These are phyloP conservation scores for Silene conica DNA, from an alignment of 148 eudicot genomes.

Conservation along the genomic window DNA sequence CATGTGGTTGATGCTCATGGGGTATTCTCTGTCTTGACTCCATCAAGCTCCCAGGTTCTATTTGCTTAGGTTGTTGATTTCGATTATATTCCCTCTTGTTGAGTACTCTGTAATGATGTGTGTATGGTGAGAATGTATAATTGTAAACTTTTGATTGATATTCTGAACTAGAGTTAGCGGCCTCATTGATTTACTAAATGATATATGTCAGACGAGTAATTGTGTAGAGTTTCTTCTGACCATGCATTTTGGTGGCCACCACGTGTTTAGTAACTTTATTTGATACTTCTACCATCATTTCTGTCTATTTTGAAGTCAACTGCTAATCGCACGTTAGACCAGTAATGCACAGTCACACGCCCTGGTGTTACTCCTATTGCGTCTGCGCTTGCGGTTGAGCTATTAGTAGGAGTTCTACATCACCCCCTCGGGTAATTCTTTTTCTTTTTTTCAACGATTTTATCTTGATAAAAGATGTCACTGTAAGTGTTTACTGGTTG, in stretches of 20 bases:
- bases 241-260: background rate
- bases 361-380: conserved; percentile 99
- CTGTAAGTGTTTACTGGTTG: no score
- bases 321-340: conserved; percentile 86
- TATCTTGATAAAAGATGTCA: no score
- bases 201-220: conserved; percentile 9
- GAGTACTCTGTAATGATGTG: conserved; percentile 26
- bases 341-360: conserved; percentile 97
- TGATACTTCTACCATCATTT: conserved; percentile 1
- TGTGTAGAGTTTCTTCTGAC: conserved; percentile 17
- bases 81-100: background rate
- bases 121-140: conserved; percentile 19
- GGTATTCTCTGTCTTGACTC: conserved; percentile 52
- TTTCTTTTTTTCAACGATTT: no score
- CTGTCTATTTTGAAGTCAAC: conserved; percentile 60
- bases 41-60: conserved; percentile 84
- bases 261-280: background rate
- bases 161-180: conserved; percentile 6
- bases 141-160: conserved; percentile 26
- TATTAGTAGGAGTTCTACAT: conserved; percentile 80
- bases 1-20: conserved; percentile 59
- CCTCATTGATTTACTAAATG: conserved; percentile 7
- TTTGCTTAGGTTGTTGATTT: conserved; percentile 48
- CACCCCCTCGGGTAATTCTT: conserved; percentile 69
- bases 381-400: conserved; percentile 92